These are phyloP conservation scores for Tylopilus rubrobrunneus DNA, from an alignment of 768 basidiomycete genomes.

Conservation along the genomic window DNA sequence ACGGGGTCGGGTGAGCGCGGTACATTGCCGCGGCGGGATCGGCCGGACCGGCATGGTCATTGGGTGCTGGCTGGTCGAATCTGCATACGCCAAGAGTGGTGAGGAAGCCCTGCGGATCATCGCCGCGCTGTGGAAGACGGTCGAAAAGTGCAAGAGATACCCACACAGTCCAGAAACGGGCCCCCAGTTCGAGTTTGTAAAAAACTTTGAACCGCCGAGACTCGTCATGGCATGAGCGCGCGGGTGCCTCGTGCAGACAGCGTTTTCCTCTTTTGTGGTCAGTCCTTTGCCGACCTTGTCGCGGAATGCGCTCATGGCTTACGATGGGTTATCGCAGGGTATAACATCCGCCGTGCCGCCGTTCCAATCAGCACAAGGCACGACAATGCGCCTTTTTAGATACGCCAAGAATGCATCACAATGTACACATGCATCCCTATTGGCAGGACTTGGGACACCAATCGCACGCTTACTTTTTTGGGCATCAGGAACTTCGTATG, in stretches of 20 bases:
- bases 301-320: not conserved
- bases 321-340: not conserved
- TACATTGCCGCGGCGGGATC: constrained; percentile 79
- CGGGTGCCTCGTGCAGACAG: not conserved
- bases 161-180: constrained; percentile 80
- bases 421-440: constrained; percentile 25
- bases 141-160: constrained; percentile 74
- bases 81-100: constrained; percentile 56
- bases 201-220: constrained; percentile 43
- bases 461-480: not conserved
- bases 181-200: constrained; percentile 72
- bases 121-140: constrained; percentile 65
- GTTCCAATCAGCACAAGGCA: constrained; percentile 1
- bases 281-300: not conserved
- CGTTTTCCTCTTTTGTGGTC: constrained; percentile 2
- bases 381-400: not conserved
- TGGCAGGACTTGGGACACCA: constrained; percentile 14
- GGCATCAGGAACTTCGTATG: constrained; percentile 12
- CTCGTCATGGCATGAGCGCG: constrained; percentile 15
- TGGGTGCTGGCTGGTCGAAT: constrained; percentile 77
- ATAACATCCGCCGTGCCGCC: not conserved
- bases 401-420: constrained; percentile 21
- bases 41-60: constrained; percentile 61
- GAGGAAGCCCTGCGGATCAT: constrained; percentile 62
- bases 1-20: constrained; percentile 59